phyloP scores from a whole-genome alignment of 2,329 filamentous ascomycete genomes.

The Aspergillus calidoustus region DNA sequence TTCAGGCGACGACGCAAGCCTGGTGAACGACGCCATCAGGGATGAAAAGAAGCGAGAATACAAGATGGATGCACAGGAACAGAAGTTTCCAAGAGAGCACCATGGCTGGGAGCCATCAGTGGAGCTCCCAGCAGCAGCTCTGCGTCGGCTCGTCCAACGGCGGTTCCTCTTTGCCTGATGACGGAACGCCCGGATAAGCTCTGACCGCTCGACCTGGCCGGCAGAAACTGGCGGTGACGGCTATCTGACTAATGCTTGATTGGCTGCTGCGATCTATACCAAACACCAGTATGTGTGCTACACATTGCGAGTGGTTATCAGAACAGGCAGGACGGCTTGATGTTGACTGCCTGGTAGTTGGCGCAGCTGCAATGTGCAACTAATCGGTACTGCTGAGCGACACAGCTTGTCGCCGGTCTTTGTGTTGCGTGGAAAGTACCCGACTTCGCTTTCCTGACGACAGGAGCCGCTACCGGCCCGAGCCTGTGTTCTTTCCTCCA shows the following conservation, averaged over 20 bases:
- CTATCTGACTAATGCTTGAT: neutral
- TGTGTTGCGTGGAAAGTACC: constrained; percentile 3
- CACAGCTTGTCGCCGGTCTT: neutral
- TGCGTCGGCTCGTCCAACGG: constrained; percentile 7
- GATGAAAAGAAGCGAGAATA: neutral
- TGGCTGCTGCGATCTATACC: constrained; percentile 10
- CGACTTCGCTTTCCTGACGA: neutral
- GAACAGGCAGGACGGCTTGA: neutral
- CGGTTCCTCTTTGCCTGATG: constrained; percentile 5
- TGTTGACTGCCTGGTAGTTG: neutral
- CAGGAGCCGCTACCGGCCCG: constrained; percentile 30
- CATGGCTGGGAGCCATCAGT: constrained; percentile 19
- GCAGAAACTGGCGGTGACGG: constrained; percentile 7
- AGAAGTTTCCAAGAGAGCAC: constrained; percentile 8
- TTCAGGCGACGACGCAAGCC: constrained; percentile 22
- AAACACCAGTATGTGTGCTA: no score
- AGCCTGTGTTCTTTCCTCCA: constrained; percentile 13
- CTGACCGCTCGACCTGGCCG: neutral
- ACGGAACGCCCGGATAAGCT: constrained; percentile 16
- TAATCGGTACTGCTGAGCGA: neutral
- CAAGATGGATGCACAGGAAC: neutral
- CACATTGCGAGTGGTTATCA: no score
- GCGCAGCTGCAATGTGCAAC: neutral
- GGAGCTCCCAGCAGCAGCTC: constrained; percentile 9
- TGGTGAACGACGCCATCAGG: constrained; percentile 19